phyloP scores from a whole-genome alignment of 148 eudicot genomes.

The Nepenthes mirabilis region DNA sequence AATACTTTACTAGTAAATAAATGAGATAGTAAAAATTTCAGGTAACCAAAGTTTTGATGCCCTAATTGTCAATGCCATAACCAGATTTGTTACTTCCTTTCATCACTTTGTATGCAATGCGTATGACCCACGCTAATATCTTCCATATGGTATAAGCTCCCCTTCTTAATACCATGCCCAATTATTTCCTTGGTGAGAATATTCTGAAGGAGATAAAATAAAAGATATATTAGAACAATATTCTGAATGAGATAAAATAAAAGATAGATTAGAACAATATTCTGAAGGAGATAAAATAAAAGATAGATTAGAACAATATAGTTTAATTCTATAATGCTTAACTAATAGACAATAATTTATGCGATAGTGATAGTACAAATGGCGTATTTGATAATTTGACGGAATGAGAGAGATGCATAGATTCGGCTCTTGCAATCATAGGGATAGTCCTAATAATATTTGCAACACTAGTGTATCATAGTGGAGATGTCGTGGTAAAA shows the following conservation, averaged over 20 bases:
- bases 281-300: no score
- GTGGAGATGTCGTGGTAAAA: neutral
- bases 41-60: no score
- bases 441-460: neutral
- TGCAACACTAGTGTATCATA: neutral
- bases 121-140: neutral
- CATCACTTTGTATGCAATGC: neutral
- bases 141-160: neutral
- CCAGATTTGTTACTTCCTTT: neutral
- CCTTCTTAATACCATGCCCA: slow-evolving; percentile 1
- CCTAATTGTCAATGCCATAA: neutral
- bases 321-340: neutral
- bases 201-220: neutral
- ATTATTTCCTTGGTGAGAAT: neutral
- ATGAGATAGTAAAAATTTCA: no score
- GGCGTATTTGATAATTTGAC: neutral
- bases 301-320: neutral
- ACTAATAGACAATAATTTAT: neutral
- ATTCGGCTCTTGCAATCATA: neutral
- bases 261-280: no score
- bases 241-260: no score
- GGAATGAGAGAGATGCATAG: neutral
- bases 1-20: no score
- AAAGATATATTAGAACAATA: no score
- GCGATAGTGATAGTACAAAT: neutral